Percentiles rank a stretch among this genome's conserved stretches.
Conservation (phyloP, 768 basidiomycete genomes). For the Calocybe gangraenosa region DNA sequence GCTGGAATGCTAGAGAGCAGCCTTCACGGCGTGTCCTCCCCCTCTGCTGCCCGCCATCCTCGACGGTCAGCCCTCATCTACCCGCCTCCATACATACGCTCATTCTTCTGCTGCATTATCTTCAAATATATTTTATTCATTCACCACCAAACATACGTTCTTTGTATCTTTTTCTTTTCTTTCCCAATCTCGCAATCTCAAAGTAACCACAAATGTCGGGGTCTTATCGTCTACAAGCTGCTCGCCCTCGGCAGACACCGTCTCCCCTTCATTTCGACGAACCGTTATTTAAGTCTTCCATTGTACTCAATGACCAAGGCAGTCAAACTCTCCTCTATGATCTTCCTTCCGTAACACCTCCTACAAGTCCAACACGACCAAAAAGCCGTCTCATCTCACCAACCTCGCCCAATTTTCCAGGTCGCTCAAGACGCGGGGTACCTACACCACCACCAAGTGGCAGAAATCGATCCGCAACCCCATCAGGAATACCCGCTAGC, state of each 20-base stretch:
- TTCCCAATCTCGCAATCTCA: constrained; percentile 2
- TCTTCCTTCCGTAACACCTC: constrained; percentile 63
- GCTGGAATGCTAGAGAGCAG: too few relatives aligned
- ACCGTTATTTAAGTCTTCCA: constrained; percentile 39
- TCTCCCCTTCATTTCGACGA: constrained; percentile 55
- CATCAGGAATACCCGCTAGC: constrained; percentile 56
- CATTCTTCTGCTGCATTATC: constrained; percentile 10
- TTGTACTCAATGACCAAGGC: constrained; percentile 39
- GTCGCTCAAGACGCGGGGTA: constrained; percentile 47
- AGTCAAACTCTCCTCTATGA: constrained; percentile 72
- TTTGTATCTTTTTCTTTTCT: background rate
- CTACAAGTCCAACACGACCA: constrained; percentile 44
- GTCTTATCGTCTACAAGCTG: constrained; percentile 60
- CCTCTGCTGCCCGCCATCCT: constrained; percentile 11
- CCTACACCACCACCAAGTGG: constrained; percentile 55
- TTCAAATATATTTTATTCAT: constrained; percentile 13
- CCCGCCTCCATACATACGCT: background rate
- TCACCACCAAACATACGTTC: background rate
- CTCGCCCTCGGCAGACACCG: constrained; percentile 58
- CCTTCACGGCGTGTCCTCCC: constrained; percentile 4
- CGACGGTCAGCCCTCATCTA: constrained; percentile 8
- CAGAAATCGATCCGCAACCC: constrained; percentile 66
- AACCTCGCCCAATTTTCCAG: constrained; percentile 51
- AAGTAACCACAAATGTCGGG: constrained; percentile 43
- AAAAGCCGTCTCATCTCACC: constrained; percentile 45